phyloP scores from a whole-genome alignment of 2,329 filamentous ascomycete genomes.

The Scedosporium dehoogii region DNA sequence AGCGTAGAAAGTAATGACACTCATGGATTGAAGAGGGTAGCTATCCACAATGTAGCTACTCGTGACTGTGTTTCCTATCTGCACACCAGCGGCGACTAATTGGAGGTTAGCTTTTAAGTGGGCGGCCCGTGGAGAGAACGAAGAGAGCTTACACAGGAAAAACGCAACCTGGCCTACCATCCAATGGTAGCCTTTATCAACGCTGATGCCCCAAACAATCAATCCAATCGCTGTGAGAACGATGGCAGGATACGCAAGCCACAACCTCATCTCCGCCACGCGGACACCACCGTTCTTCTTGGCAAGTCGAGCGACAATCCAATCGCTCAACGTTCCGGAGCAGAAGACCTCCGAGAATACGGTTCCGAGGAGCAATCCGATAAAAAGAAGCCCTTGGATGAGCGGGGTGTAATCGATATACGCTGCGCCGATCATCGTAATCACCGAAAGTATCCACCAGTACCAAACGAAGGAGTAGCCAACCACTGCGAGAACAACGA shows the following conservation, averaged over 20 bases:
- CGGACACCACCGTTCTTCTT: constrained; percentile 30
- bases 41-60: constrained; percentile 44
- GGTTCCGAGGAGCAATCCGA: constrained; percentile 43
- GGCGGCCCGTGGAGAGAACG: neutral
- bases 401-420: constrained; percentile 37
- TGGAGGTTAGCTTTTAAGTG: neutral
- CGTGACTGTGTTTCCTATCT: constrained; percentile 44
- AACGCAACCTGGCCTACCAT: constrained; percentile 46
- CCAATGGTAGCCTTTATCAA: constrained; percentile 44
- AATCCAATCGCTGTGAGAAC: constrained; percentile 36
- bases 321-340: constrained; percentile 43
- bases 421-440: constrained; percentile 42
- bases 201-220: constrained; percentile 43
- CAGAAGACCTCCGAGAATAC: constrained; percentile 38
- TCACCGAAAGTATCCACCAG: constrained; percentile 44
- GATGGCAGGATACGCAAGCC: constrained; percentile 43
- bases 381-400: constrained; percentile 42
- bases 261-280: constrained; percentile 44
- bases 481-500: constrained; percentile 33
- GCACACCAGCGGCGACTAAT: constrained; percentile 41
- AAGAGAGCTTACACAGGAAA: constrained; percentile 33
- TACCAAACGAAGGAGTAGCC: constrained; percentile 45
- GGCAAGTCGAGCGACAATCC: constrained; percentile 34
- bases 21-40: constrained; percentile 44
- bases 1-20: constrained; percentile 42